These are phyloP conservation scores for Macrocystidia cucumis DNA, from an alignment of 1,284 basidiomycete species.

Conservation along the genomic window DNA sequence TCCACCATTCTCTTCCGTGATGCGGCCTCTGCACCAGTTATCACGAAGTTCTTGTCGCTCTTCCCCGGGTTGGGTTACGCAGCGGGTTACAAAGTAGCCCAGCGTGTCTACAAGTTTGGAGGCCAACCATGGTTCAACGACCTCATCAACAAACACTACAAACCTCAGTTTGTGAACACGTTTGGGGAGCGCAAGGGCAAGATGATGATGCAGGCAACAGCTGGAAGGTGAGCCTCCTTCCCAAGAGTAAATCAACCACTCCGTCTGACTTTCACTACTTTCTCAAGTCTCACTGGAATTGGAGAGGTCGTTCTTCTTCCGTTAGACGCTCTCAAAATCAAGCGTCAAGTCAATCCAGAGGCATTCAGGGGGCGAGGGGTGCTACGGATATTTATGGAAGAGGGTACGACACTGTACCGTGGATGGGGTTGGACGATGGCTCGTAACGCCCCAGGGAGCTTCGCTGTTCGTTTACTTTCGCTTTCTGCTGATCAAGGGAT, in stretches of 20 bases:
- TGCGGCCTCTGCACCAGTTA: constrained; percentile 62
- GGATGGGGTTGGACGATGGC: constrained; percentile 99
- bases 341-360: constrained; percentile 95
- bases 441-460: constrained; percentile 92
- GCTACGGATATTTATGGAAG: constrained; percentile 86
- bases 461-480: constrained; percentile 65
- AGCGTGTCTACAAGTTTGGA: constrained; percentile 97
- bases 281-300: constrained; percentile 75
- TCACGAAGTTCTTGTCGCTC: constrained; percentile 79
- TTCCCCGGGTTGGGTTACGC: constrained; percentile 99
- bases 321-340: constrained; percentile 96
- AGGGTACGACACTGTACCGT: constrained; percentile 88
- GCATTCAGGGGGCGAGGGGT: constrained; percentile 92
- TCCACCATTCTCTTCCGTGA: constrained; percentile 86
- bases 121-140: constrained; percentile 98
- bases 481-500: neutral
- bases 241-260: neutral
- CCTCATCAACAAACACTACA: constrained; percentile 74
- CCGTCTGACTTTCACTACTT: neutral
- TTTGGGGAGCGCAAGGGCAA: constrained; percentile 98
- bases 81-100: constrained; percentile 93
- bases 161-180: constrained; percentile 67
- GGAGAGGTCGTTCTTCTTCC: constrained; percentile 96
- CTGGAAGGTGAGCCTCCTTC: constrained; percentile 65
- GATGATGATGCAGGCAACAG: constrained; percentile 92